phyloP scores from a whole-genome alignment of 495 filamentous ascomycete species.

The Neurospora terricola region DNA sequence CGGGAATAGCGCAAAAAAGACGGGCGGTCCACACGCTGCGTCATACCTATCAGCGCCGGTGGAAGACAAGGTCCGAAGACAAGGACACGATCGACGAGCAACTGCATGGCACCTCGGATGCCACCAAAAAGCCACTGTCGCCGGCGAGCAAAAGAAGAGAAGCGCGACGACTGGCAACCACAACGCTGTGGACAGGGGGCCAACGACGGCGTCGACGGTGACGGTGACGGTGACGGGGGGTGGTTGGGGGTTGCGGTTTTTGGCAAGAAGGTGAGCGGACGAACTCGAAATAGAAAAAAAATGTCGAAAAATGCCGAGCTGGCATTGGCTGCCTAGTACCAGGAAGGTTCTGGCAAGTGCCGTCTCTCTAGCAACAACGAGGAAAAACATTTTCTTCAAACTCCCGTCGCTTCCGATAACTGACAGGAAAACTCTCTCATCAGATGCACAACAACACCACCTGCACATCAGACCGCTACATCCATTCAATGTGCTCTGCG shows the following conservation, averaged over 20 bases:
- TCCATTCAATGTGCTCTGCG: not conserved
- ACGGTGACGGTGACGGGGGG: not conserved
- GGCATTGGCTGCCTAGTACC: not conserved
- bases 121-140: not conserved
- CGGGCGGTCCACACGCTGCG: not conserved
- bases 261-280: not conserved
- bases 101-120: not conserved
- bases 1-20: not conserved
- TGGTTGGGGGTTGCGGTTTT: not conserved
- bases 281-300: not conserved
- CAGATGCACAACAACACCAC: not conserved
- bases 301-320: not conserved
- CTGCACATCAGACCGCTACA: not conserved
- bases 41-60: not conserved
- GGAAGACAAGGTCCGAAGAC: not conserved
- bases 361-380: not conserved
- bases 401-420: not conserved
- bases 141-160: not conserved
- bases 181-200: not conserved
- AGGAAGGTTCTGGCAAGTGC: not conserved
- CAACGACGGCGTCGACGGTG: not conserved
- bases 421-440: not conserved
- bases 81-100: not conserved
- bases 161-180: not conserved
- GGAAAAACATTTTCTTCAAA: not conserved